Evolutionary conservation across 108 stramenopile genomes (phyloP).

Genomic region (Ochromonas danica): DNA sequence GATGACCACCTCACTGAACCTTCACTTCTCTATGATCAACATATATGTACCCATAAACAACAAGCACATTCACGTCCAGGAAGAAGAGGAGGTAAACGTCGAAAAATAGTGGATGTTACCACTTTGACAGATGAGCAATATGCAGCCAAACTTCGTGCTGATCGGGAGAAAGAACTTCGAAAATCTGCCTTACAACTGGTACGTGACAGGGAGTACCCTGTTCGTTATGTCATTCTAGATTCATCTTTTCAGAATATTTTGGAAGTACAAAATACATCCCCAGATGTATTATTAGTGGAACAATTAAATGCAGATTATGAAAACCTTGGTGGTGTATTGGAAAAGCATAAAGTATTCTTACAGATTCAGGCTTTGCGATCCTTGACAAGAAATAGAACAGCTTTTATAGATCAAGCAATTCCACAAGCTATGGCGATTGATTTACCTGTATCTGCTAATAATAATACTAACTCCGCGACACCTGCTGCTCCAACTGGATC

Average conservation of each 20-base stretch:
- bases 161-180: background rate
- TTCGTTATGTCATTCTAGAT: background rate
- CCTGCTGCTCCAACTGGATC: background rate
- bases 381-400: too few species aligned
- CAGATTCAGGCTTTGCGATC: background rate
- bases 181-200: background rate
- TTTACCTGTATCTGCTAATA: too few species aligned
- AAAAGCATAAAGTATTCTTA: background rate
- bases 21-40: background rate
- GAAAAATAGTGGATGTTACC: too few species aligned
- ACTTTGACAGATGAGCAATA: too few species aligned
- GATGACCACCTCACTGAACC: background rate
- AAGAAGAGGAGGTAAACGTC: background rate
- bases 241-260: background rate
- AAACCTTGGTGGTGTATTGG: background rate
- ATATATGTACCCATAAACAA: background rate
- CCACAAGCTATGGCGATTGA: too few species aligned
- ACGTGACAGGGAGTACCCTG: background rate
- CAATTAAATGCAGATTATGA: conserved; percentile 3
- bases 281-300: conserved; percentile 11
- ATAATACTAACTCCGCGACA: too few species aligned
- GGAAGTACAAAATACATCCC: background rate
- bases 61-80: background rate
- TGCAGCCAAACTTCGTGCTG: too few species aligned
- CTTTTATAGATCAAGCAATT: too few species aligned